Evolutionary conservation across 2,329 filamentous ascomycete species (phyloP).

Genomic region (Chaetomium sp.): DNA sequence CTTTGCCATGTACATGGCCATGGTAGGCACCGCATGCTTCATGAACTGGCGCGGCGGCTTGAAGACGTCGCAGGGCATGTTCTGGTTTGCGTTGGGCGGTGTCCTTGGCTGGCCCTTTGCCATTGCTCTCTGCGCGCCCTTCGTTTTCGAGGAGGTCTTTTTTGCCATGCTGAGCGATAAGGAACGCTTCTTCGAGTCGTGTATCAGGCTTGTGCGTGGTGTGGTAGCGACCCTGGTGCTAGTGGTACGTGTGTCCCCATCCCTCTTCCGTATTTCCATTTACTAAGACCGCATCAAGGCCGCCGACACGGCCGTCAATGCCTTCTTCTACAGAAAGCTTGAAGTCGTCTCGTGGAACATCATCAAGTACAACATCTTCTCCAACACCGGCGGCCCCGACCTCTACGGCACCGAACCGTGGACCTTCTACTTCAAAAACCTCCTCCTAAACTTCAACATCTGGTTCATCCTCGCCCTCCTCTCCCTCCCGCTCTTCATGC

Average conservation of each 20-base stretch:
- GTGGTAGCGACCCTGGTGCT: conserved; percentile 65
- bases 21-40: conserved; percentile 84
- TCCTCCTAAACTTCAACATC: conserved; percentile 91
- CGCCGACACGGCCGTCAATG: conserved; percentile 71
- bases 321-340: conserved; percentile 80
- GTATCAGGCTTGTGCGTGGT: conserved; percentile 68
- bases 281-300: conserved; percentile 51
- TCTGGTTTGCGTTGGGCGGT: conserved; percentile 85
- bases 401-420: conserved; percentile 96
- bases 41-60: conserved; percentile 84
- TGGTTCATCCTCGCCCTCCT: conserved; percentile 83
- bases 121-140: conserved; percentile 77
- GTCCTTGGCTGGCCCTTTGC: conserved; percentile 95
- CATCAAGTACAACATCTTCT: conserved; percentile 92
- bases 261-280: background rate
- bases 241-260: conserved; percentile 58
- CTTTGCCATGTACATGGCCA: conserved; percentile 93
- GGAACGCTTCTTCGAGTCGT: conserved; percentile 61
- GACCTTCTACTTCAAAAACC: conserved; percentile 93
- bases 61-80: conserved; percentile 79
- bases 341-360: conserved; percentile 88
- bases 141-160: conserved; percentile 75
- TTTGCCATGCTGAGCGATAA: conserved; percentile 56
- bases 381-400: conserved; percentile 76
- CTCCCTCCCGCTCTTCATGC: conserved; percentile 71